Percentiles rank a stretch among this genome's conserved stretches.
These are phyloP conservation scores for Kalanchoe fedtschenkoi DNA, from an alignment of 164 flowering plant species.

Conservation along the genomic window DNA sequence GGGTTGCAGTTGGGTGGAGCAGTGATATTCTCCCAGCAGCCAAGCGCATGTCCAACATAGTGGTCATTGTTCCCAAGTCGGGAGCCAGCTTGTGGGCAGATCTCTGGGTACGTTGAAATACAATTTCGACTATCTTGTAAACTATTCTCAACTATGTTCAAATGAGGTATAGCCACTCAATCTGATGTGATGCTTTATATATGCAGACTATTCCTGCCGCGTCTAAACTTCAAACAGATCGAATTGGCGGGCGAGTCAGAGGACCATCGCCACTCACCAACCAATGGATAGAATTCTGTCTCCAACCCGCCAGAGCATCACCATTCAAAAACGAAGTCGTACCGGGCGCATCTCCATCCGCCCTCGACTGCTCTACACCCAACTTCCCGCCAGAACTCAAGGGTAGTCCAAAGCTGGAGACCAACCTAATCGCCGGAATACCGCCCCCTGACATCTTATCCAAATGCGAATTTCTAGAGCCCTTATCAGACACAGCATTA, in stretches of 20 bases:
- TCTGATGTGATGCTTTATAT: conserved; percentile 8
- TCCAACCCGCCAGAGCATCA: conserved; percentile 64
- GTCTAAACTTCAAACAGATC: conserved; percentile 27
- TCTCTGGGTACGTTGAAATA: conserved; percentile 55
- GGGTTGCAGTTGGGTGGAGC: conserved; percentile 99
- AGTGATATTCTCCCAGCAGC: conserved; percentile 81
- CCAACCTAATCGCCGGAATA: conserved; percentile 65
- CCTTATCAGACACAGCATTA: conserved; percentile 53
- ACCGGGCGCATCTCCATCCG: conserved; percentile 69
- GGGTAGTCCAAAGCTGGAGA: conserved; percentile 55
- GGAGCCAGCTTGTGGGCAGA: conserved; percentile 97
- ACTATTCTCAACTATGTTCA: no score
- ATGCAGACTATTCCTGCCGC: conserved; percentile 66
- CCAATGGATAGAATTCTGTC: conserved; percentile 93
- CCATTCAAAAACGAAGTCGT: conserved; percentile 72
- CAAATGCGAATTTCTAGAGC: conserved; percentile 73
- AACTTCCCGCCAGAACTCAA: conserved; percentile 20
- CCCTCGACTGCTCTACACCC: conserved; percentile 22
- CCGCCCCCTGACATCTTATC: conserved; percentile 65
- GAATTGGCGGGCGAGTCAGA: conserved; percentile 68
- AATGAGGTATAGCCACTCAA: neutral
- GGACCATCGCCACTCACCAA: conserved; percentile 77
- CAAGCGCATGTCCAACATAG: conserved; percentile 71
- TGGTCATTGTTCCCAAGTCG: conserved; percentile 83
- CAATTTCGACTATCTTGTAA: no score